Percentiles rank a stretch among this genome's conserved stretches.
Evolutionary conservation across 1,284 basidiomycete genomes (phyloP).

Genomic region (Xanthoconium separans): DNA sequence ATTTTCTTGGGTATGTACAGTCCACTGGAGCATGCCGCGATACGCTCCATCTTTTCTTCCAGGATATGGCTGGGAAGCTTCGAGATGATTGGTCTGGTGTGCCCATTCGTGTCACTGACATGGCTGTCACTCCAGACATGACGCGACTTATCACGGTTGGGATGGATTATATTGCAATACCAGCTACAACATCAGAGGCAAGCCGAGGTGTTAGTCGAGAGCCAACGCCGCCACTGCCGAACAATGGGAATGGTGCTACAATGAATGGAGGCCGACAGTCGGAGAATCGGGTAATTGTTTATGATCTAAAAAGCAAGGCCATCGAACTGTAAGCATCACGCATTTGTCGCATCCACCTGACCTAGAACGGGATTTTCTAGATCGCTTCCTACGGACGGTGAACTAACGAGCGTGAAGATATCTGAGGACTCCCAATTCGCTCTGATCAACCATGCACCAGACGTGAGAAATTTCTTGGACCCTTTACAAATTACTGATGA

Average conservation of each 20-base stretch:
- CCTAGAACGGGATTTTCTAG: slow-evolving; percentile 37
- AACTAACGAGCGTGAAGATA: slow-evolving; percentile 86
- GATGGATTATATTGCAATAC: slow-evolving; percentile 47
- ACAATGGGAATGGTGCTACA: slow-evolving; percentile 37
- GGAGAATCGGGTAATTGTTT: slow-evolving; percentile 72
- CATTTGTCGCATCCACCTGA: slow-evolving; percentile 14
- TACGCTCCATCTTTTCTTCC: slow-evolving; percentile 18
- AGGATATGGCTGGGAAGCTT: slow-evolving; percentile 76
- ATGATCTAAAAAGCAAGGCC: slow-evolving; percentile 66
- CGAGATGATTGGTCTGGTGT: slow-evolving; percentile 68
- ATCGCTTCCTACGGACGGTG: slow-evolving; percentile 67
- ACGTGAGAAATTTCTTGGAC: slow-evolving; percentile 53
- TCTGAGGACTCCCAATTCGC: slow-evolving; percentile 87
- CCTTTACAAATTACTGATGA: slow-evolving; percentile 9
- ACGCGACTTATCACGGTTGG: slow-evolving; percentile 83
- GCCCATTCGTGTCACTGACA: slow-evolving; percentile 86
- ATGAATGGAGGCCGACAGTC: slow-evolving; percentile 39
- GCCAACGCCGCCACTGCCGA: slow-evolving; percentile 34
- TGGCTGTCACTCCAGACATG: slow-evolving; percentile 86
- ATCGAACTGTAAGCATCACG: slow-evolving; percentile 54
- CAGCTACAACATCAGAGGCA: slow-evolving; percentile 32
- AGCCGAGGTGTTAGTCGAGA: slow-evolving; percentile 35
- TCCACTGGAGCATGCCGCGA: slow-evolving; percentile 2
- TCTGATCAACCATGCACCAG: slow-evolving; percentile 83
- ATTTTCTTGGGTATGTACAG: slow-evolving; percentile 75